These are phyloP conservation scores for Capsicum pubescens DNA, from an alignment of 257 asterid species.

Conservation along the genomic window DNA sequence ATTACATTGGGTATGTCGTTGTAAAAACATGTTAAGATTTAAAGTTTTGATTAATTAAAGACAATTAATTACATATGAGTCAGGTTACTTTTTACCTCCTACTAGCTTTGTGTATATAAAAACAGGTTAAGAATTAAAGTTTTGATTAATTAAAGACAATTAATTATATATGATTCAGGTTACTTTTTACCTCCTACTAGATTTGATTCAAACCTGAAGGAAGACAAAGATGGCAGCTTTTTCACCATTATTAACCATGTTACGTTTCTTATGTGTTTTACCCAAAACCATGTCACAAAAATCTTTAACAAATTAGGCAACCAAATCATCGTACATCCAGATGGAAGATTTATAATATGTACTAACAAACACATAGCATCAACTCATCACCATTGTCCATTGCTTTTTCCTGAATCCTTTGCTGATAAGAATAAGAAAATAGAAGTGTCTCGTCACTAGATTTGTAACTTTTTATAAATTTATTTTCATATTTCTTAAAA, in stretches of 20 bases:
- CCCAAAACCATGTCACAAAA: background rate
- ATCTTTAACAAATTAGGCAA: constrained; percentile 12
- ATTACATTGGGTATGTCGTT: background rate
- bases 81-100: background rate
- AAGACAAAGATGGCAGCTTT: constrained; percentile 20
- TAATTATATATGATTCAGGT: background rate
- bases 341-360: constrained; percentile 18
- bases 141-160: background rate
- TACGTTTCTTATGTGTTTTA: constrained; percentile 10
- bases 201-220: constrained; percentile 19
- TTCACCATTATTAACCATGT: background rate
- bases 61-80: background rate
- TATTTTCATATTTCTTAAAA: background rate
- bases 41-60: background rate
- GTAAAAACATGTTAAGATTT: background rate
- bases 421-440: constrained; percentile 2
- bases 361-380: constrained; percentile 14
- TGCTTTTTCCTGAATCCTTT: background rate
- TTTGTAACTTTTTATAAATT: background rate
- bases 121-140: background rate
- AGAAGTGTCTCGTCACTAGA: background rate
- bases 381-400: background rate
- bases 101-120: background rate
- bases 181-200: background rate
- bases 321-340: constrained; percentile 20